A percentile compares a stretch with the other conserved stretches of the same genome.
phyloP scores from a whole-genome alignment of 2,329 filamentous ascomycete species.

The Trichophyton benhamiae region DNA sequence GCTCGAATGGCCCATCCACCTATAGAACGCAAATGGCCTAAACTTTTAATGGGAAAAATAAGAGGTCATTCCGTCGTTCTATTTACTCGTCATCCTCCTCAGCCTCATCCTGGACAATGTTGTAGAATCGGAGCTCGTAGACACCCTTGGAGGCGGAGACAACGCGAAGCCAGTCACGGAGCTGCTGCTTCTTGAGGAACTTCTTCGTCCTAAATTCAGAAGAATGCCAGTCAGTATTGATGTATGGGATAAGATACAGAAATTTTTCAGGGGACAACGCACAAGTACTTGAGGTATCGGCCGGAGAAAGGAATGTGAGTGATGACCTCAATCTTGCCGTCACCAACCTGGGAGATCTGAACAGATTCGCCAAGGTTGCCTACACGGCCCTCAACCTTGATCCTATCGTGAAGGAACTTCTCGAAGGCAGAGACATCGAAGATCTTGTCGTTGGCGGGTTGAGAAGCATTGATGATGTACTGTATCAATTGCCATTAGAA shows the following conservation, averaged over 20 bases:
- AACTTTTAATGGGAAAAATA: neutral
- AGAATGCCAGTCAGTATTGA: neutral
- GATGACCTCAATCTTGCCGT: constrained; percentile 97
- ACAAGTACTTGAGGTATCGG: constrained; percentile 99
- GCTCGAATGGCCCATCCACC: neutral
- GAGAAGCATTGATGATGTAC: constrained; percentile 99
- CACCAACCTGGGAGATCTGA: constrained; percentile 76
- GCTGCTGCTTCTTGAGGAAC: constrained; percentile 99
- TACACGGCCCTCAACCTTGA: constrained; percentile 98
- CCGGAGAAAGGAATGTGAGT: constrained; percentile 97
- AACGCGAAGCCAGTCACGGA: constrained; percentile 98
- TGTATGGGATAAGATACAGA: neutral
- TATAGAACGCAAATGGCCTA: neutral
- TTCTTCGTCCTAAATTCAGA: constrained; percentile 73
- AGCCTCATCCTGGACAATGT: constrained; percentile 95
- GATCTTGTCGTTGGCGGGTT: constrained; percentile 99
- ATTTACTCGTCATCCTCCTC: constrained; percentile 97
- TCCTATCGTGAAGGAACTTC: constrained; percentile 99
- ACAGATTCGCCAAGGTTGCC: constrained; percentile 95
- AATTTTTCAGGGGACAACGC: constrained; percentile 31
- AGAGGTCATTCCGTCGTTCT: neutral
- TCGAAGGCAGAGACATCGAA: constrained; percentile 98
- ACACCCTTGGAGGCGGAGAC: constrained; percentile 96
- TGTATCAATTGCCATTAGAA: constrained; percentile 25
- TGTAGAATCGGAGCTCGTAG: constrained; percentile 99